phyloP scores from a whole-genome alignment of 345 rosid genomes.

The Theobroma cacao region DNA sequence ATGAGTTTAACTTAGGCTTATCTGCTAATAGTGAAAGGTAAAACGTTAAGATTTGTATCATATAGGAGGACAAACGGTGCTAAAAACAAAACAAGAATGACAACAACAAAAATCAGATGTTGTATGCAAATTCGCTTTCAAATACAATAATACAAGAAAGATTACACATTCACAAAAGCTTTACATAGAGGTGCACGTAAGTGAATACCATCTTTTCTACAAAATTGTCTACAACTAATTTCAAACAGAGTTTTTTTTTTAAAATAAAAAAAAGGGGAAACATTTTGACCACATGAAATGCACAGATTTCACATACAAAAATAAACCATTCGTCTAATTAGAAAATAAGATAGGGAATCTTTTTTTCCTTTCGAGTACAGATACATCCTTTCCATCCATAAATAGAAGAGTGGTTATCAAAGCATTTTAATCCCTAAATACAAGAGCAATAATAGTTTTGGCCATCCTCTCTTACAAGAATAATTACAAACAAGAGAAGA shows the following conservation, averaged over 20 bases:
- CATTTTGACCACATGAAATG: background rate
- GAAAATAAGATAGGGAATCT: background rate
- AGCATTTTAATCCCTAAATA: background rate
- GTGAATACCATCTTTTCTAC: background rate
- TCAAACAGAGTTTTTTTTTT: background rate
- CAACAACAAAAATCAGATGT: background rate
- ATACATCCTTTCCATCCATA: background rate
- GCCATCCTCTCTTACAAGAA: background rate
- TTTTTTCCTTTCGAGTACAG: background rate
- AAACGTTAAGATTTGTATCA: background rate
- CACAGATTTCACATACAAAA: background rate
- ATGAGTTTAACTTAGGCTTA: background rate
- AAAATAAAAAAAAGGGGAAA: background rate
- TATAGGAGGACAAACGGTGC: background rate
- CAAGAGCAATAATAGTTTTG: background rate
- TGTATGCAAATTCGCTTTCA: background rate
- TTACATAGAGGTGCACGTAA: background rate
- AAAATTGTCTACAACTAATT: background rate
- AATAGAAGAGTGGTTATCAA: background rate
- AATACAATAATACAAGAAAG: background rate
- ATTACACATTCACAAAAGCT: background rate
- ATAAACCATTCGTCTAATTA: background rate
- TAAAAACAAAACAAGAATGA: background rate
- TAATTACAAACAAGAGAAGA: slow-evolving; percentile 1
- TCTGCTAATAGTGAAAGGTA: background rate